Evolutionary conservation across 139 green algal genomes (phyloP).

Genomic region (Eudorina sp.): DNA sequence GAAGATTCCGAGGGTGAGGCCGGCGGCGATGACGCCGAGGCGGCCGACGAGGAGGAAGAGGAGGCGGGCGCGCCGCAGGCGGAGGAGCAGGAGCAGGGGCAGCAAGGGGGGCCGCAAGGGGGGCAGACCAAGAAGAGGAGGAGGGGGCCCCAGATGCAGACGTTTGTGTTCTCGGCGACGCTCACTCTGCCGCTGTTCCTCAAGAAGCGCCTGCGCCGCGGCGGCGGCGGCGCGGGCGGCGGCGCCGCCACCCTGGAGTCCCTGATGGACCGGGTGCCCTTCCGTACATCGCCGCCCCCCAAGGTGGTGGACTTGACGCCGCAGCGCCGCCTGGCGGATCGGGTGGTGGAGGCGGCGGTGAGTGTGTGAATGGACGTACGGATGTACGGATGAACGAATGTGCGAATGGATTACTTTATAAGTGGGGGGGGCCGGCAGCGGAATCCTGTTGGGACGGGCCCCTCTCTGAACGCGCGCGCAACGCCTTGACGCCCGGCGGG

Average conservation of each 20-base stretch:
- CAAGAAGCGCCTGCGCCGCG: constrained; percentile 77
- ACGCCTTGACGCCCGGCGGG: too few relatives aligned
- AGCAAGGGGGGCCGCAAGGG: not conserved
- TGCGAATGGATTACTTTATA: too few relatives aligned
- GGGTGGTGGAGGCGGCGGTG: constrained; percentile 57
- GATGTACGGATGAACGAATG: too few relatives aligned
- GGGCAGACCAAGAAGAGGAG: not conserved
- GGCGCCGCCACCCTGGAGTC: constrained; percentile 74
- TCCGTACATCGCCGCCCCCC: constrained; percentile 62
- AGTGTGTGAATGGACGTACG: constrained; percentile 70
- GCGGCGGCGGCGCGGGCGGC: constrained; percentile 76
- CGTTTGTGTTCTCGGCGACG: constrained; percentile 97
- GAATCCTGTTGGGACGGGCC: too few relatives aligned
- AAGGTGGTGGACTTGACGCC: constrained; percentile 75
- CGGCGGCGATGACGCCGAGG: not conserved
- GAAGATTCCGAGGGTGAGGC: not conserved
- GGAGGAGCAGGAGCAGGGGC: not conserved
- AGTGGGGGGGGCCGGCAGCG: too few relatives aligned
- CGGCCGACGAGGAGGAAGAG: constrained; percentile 22
- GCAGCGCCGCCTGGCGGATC: constrained; percentile 48
- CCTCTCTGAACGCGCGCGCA: too few relatives aligned
- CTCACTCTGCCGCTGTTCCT: constrained; percentile 89
- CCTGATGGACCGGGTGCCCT: constrained; percentile 86
- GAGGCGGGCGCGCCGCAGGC: not conserved
- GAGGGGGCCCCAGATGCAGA: constrained; percentile 79